phyloP scores from a whole-genome alignment of 2,329 filamentous ascomycete species.

The Emmonsiellopsis sp. region DNA sequence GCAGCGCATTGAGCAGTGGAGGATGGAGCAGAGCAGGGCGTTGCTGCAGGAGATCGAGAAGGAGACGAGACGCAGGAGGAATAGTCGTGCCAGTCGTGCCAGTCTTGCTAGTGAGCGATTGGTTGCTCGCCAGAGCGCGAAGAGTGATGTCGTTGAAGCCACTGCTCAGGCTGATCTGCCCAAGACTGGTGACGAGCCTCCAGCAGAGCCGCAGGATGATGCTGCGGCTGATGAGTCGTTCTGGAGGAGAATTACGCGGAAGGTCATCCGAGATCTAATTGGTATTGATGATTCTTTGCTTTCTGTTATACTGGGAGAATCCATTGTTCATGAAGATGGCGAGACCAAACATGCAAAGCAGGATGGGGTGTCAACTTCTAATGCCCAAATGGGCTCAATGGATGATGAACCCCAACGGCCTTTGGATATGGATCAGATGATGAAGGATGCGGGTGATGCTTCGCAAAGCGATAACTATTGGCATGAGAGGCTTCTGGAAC shows the following conservation, averaged over 20 bases:
- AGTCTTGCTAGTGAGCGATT: slow-evolving; percentile 18
- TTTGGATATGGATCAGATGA: slow-evolving; percentile 24
- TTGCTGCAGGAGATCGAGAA: slow-evolving; percentile 82
- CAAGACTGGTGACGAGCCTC: slow-evolving; percentile 1
- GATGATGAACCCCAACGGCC: not conserved
- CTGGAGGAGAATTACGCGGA: slow-evolving; percentile 72
- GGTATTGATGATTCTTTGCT: slow-evolving; percentile 82
- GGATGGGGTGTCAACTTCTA: slow-evolving; percentile 6
- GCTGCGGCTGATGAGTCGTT: slow-evolving; percentile 55
- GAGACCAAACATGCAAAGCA: slow-evolving; percentile 13
- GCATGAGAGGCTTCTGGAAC: slow-evolving; percentile 62
- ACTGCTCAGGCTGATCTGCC: slow-evolving; percentile 5
- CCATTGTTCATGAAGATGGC: slow-evolving; percentile 45
- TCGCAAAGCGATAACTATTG: slow-evolving; percentile 23
- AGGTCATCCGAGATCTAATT: slow-evolving; percentile 79
- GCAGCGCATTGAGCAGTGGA: slow-evolving; percentile 82
- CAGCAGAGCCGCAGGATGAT: slow-evolving; percentile 45
- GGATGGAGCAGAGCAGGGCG: slow-evolving; percentile 78
- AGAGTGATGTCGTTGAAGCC: not conserved
- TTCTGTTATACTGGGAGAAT: slow-evolving; percentile 78
- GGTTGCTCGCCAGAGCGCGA: slow-evolving; percentile 13
- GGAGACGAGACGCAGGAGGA: slow-evolving; percentile 55
- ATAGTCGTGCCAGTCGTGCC: slow-evolving; percentile 14
- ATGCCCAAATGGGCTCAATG: slow-evolving; percentile 9
- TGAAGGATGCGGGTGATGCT: slow-evolving; percentile 22